These are phyloP conservation scores for Calocera cornea DNA, from an alignment of 768 basidiomycete genomes.

Conservation along the genomic window DNA sequence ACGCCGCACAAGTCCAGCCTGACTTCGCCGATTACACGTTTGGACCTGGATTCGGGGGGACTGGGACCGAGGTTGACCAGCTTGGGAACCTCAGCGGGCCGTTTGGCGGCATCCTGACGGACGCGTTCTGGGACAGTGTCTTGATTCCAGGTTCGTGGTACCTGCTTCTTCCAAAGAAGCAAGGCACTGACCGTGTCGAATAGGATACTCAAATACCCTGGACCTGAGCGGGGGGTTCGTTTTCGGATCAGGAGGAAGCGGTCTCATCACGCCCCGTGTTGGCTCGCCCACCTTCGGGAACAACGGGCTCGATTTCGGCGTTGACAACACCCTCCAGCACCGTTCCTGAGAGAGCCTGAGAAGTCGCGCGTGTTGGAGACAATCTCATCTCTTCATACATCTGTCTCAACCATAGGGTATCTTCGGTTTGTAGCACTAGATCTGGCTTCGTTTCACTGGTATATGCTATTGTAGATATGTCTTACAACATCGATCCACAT, in stretches of 20 bases:
- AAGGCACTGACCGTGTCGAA: not conserved
- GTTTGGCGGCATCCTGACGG: constrained; percentile 71
- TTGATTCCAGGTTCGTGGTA: constrained; percentile 60
- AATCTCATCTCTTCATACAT: not conserved
- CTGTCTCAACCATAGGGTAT: not conserved
- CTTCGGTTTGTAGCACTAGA: not conserved
- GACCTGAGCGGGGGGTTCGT: constrained; percentile 78
- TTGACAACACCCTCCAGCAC: not conserved
- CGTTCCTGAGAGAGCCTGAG: not conserved
- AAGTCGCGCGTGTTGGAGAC: too few relatives aligned
- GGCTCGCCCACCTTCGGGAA: not conserved
- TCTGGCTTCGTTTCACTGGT: not conserved
- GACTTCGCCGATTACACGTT: not conserved
- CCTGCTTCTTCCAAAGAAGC: constrained; percentile 4
- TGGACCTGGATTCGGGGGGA: not conserved
- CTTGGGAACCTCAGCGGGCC: constrained; percentile 36
- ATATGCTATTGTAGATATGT: too few relatives aligned
- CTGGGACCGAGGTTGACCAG: constrained; percentile 9
- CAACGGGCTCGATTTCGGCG: not conserved
- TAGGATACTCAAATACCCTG: constrained; percentile 66
- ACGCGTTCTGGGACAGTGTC: constrained; percentile 77
- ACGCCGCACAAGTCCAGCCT: not conserved
- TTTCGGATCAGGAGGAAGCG: constrained; percentile 71
- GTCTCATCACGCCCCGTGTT: constrained; percentile 53
- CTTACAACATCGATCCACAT: too few relatives aligned